Conservation (phyloP, 2,329 filamentous ascomycete genomes). For the Verticillium nonalfalfae region DNA sequence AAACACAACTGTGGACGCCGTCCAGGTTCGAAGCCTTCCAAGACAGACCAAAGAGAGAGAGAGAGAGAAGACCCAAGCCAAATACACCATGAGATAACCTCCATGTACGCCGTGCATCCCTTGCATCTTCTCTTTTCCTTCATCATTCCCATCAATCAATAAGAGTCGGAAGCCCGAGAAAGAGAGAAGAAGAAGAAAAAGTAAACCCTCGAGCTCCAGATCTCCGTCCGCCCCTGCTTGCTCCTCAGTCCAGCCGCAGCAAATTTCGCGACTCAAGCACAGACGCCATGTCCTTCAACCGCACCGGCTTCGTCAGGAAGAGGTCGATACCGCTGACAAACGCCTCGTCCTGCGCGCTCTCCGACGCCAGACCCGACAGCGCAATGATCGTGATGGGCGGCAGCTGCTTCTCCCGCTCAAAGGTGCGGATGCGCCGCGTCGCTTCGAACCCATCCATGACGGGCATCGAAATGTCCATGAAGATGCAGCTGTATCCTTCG, state of each 20-base stretch:
- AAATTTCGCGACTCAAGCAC: conserved; percentile 3
- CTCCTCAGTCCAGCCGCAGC: neutral
- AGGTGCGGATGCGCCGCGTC: conserved; percentile 40
- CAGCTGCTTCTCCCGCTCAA: conserved; percentile 36
- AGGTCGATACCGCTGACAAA: conserved; percentile 46
- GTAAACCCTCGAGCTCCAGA: neutral
- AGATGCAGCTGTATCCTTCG: conserved; percentile 18
- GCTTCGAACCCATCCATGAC: conserved; percentile 47
- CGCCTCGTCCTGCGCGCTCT: conserved; percentile 43
- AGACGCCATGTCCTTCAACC: conserved; percentile 19
- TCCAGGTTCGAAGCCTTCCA: no score
- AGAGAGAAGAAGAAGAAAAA: no score
- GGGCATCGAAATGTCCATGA: conserved; percentile 52
- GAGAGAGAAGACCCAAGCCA: no score
- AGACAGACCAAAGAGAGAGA: no score
- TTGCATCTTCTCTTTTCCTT: no score
- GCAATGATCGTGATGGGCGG: conserved; percentile 41
- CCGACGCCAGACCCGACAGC: conserved; percentile 44
- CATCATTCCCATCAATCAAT: no score
- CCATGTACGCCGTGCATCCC: no score
- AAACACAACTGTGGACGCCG: no score
- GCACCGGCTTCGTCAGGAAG: conserved; percentile 48
- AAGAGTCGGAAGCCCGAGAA: no score
- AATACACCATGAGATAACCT: no score
- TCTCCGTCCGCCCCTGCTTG: neutral